These are phyloP conservation scores for Boletus sp. DNA, from an alignment of 1,284 basidiomycete genomes.

Conservation along the genomic window DNA sequence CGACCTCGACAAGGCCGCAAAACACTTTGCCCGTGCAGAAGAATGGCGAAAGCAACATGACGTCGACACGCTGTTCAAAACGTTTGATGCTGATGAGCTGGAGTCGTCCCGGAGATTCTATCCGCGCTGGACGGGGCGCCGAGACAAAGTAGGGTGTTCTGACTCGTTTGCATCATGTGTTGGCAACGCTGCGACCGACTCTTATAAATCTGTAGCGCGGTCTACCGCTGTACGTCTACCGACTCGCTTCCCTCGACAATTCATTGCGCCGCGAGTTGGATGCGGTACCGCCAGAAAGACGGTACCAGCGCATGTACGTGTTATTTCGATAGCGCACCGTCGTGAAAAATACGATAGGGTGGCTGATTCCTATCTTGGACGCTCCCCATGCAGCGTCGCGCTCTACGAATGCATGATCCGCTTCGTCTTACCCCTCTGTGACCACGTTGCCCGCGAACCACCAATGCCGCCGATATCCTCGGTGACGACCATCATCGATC, in stretches of 20 bases:
- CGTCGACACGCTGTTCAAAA: constrained; percentile 58
- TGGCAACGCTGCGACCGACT: background rate
- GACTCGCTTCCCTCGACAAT: constrained; percentile 51
- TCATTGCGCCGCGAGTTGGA: constrained; percentile 58
- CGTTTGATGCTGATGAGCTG: constrained; percentile 57
- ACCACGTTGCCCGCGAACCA: constrained; percentile 54
- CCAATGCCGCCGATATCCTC: constrained; percentile 60
- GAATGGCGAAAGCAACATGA: constrained; percentile 60
- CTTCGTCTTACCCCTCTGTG: constrained; percentile 63
- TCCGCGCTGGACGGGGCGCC: constrained; percentile 73
- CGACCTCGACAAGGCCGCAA: constrained; percentile 57
- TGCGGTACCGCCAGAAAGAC: constrained; percentile 46
- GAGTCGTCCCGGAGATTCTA: constrained; percentile 60
- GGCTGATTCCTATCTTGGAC: too few species aligned
- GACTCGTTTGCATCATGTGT: background rate
- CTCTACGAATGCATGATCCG: constrained; percentile 65
- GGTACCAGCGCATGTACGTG: constrained; percentile 71
- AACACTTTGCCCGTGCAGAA: constrained; percentile 63
- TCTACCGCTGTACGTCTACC: constrained; percentile 69
- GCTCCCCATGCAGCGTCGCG: constrained; percentile 36
- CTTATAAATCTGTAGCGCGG: constrained; percentile 45
- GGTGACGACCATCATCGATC: constrained; percentile 71
- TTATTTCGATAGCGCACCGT: background rate
- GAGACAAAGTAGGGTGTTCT: constrained; percentile 54
- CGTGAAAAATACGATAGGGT: too few species aligned